Evolutionary conservation across 2,329 filamentous ascomycete genomes (phyloP).

Genomic region (Cadophora sp.): DNA sequence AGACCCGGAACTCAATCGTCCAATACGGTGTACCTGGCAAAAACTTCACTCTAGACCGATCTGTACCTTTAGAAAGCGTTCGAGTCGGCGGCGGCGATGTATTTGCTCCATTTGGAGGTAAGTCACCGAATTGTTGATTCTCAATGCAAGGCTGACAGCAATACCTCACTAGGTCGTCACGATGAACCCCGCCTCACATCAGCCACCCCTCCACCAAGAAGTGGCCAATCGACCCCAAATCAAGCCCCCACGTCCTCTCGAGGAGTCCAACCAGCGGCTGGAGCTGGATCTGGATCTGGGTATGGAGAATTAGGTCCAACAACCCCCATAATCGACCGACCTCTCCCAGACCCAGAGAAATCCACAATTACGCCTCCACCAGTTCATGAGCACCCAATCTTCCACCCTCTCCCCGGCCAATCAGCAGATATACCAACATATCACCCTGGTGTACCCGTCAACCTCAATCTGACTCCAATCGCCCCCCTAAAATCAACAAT

Average conservation of each 20-base stretch:
- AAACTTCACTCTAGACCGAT: constrained; percentile 20
- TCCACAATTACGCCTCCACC: constrained; percentile 27
- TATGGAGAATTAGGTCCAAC: not conserved
- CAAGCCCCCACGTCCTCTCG: not conserved
- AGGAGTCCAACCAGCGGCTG: not conserved
- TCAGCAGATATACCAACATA: constrained; percentile 27
- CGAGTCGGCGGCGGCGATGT: constrained; percentile 44
- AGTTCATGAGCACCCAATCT: constrained; percentile 32
- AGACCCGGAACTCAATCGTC: constrained; percentile 12
- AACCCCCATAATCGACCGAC: constrained; percentile 7
- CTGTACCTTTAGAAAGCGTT: constrained; percentile 5
- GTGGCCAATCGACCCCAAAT: not conserved
- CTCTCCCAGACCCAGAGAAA: constrained; percentile 32
- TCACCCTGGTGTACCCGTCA: constrained; percentile 18
- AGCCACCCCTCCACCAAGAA: constrained; percentile 10
- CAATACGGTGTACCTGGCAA: constrained; percentile 23
- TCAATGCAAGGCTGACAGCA: constrained; percentile 15
- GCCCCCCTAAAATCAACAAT: constrained; percentile 21
- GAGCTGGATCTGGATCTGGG: not conserved
- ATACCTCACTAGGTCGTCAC: not conserved
- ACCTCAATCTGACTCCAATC: constrained; percentile 17
- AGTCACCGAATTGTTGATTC: not conserved
- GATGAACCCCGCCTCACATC: constrained; percentile 13
- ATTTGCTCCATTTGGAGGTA: constrained; percentile 55
- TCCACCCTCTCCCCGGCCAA: constrained; percentile 28